A percentile compares a stretch with the other conserved stretches of the same genome.
Evolutionary conservation across 164 flowering plant species (phyloP).

Genomic region (Tetrastigma voinierianum): DNA sequence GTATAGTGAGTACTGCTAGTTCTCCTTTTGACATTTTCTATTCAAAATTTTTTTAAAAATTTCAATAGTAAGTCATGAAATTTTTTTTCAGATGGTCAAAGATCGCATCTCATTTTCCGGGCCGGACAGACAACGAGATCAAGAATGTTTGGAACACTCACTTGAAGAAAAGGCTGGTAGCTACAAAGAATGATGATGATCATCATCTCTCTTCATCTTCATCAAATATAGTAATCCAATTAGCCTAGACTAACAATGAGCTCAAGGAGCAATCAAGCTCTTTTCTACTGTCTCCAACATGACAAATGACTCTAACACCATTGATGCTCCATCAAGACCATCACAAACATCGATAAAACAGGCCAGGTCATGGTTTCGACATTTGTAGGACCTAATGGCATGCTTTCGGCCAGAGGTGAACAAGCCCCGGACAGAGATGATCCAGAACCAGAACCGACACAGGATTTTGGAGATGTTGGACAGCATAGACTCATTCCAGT

Average conservation of each 20-base stretch:
- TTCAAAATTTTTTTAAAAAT: too few species aligned
- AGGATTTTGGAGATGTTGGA: slow-evolving; percentile 47
- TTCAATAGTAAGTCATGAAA: too few species aligned
- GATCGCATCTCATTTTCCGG: slow-evolving; percentile 77
- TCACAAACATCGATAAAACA: slow-evolving; percentile 3
- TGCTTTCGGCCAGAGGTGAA: slow-evolving; percentile 9
- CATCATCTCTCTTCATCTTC: too few species aligned
- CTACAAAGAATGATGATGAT: slow-evolving; percentile 3
- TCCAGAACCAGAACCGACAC: too few species aligned
- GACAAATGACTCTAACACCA: slow-evolving; percentile 7
- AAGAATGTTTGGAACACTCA: slow-evolving; percentile 88
- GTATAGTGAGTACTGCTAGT: too few species aligned
- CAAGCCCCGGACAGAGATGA: too few species aligned
- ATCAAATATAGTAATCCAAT: too few species aligned
- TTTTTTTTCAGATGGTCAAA: slow-evolving; percentile 77
- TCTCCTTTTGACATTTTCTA: too few species aligned
- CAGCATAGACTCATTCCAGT: slow-evolving; percentile 2
- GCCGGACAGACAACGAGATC: slow-evolving; percentile 87
- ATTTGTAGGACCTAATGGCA: not conserved
- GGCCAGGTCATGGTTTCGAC: not conserved
- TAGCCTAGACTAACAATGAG: not conserved
- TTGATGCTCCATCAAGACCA: not conserved
- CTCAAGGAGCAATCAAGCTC: slow-evolving; percentile 5
- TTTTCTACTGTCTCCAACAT: slow-evolving; percentile 13
- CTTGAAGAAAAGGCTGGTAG: slow-evolving; percentile 49